A percentile compares a stretch with the other conserved stretches of the same genome.
These are phyloP conservation scores for Tetrapisispora phaffii DNA, from an alignment of 805 yeast species.

Conservation along the genomic window DNA sequence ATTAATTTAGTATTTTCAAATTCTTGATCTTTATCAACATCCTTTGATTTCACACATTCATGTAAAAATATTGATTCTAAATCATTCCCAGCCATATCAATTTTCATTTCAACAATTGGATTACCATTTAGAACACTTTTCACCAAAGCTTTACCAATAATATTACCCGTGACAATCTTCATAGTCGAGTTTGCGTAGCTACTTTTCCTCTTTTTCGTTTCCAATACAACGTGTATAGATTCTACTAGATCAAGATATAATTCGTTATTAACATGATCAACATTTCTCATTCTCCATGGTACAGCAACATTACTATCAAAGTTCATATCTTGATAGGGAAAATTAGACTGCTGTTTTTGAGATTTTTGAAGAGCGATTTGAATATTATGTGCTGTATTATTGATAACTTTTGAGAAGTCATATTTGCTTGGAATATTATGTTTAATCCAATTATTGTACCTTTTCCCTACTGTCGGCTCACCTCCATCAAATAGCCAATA, in stretches of 20 bases:
- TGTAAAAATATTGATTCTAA: conserved; percentile 60
- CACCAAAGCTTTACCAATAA: conserved; percentile 56
- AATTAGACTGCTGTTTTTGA: conserved; percentile 1
- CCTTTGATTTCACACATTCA: conserved; percentile 45
- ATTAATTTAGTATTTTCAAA: conserved; percentile 19
- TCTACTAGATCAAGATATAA: conserved; percentile 78
- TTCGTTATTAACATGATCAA: conserved; percentile 72
- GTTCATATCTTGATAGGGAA: neutral
- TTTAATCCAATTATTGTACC: conserved; percentile 44
- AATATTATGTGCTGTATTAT: conserved; percentile 28
- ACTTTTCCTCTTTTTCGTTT: conserved; percentile 4
- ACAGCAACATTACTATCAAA: conserved; percentile 18
- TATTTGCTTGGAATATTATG: conserved; percentile 53
- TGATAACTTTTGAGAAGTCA: conserved; percentile 29
- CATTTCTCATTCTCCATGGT: conserved; percentile 75
- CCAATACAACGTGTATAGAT: conserved; percentile 43
- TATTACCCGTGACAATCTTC: conserved; percentile 25
- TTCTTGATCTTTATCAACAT: neutral
- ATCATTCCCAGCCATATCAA: conserved; percentile 39
- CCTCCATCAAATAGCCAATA: conserved; percentile 76
- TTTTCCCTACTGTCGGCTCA: conserved; percentile 60
- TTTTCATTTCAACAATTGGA: conserved; percentile 56
- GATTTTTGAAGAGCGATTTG: conserved; percentile 12
- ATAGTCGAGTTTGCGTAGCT: neutral
- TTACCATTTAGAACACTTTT: conserved; percentile 65